Base-by-base conservation (phyloP, 2,329 filamentous ascomycete genomes). In the Colletotrichum melonis region DNA sequence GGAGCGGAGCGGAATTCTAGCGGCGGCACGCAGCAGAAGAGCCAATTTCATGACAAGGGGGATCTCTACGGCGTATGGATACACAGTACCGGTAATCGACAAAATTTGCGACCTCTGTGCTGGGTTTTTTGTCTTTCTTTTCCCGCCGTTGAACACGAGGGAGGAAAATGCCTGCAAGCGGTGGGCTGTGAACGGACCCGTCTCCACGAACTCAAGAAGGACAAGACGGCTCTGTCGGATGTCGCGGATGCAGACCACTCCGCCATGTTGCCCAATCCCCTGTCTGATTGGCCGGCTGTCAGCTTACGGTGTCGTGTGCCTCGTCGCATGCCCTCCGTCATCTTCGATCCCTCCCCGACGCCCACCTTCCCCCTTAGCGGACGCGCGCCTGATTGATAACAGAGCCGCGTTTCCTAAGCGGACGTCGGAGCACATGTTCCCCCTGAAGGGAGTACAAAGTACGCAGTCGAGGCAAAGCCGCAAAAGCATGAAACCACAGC, bases 171-270 rank as follows among this genome's bases (percentile, higher is more conserved):
- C 24, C 19, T 24, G 56, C 38, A 42, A 19, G 38, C 11, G 46
- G 63, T 49, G 64, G 49, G 28, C 62, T 42, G 68, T 55, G 67
- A 70, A 70, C 42, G 49, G 58, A 72, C 58, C 58, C 16, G 38
- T 42, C 38, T 42, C 38, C 38, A 42, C 32, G 38, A 26, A 16
- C 22, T 28, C 58, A 22, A 60, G 22, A 54, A 54, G 5, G 46
- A 63, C 70, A 73, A 70, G 70, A 70, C 67, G 70, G 60, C 42
- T 60, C 19, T 60, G 35, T 70, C 70, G 70, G 70, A 70, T 73
- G 70, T 70, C 70, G 46, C 70, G 67, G 70, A 73, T 46, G 67
- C 70, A 65, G 5, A 14, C 22, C 56, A 57, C 35, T 67, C 70
- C 70, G 70, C 60, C 59, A 35, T 11, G 55, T n/a, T 42, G 42